Percentiles rank a stretch among this genome's conserved stretches.
phyloP scores from a whole-genome alignment of 2,329 filamentous ascomycete genomes.

The Claviceps citrina region DNA sequence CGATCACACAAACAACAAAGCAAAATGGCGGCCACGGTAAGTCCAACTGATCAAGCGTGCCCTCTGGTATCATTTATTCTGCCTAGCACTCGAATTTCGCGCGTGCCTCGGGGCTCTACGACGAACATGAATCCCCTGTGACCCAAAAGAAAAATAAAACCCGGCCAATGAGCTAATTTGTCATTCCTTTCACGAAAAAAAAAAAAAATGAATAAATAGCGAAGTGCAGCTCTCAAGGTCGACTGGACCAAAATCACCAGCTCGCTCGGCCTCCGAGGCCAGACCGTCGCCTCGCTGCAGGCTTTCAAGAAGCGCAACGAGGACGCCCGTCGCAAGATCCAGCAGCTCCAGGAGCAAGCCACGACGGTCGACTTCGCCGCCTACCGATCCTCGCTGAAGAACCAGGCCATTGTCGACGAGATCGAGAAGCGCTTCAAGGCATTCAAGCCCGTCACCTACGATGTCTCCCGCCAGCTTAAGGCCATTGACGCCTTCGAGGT shows the following conservation, averaged over 20 bases:
- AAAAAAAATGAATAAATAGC: constrained; percentile 41
- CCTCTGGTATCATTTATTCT: background rate
- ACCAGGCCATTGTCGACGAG: constrained; percentile 87
- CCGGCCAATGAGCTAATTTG: constrained; percentile 39
- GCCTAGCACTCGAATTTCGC: background rate
- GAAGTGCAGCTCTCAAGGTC: constrained; percentile 96
- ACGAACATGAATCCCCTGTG: background rate
- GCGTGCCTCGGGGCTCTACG: background rate
- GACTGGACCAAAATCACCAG: constrained; percentile 93
- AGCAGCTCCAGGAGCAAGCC: constrained; percentile 66
- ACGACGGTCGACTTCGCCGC: constrained; percentile 82
- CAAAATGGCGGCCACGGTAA: constrained; percentile 53
- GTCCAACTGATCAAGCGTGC: constrained; percentile 18
- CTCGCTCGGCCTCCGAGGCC: constrained; percentile 90
- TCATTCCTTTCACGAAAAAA: constrained; percentile 11
- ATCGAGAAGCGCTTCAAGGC: constrained; percentile 88
- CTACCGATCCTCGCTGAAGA: constrained; percentile 89
- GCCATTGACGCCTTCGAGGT: constrained; percentile 96
- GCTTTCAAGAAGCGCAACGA: constrained; percentile 99
- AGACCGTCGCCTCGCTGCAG: constrained; percentile 80
- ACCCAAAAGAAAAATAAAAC: background rate
- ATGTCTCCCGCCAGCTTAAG: constrained; percentile 87
- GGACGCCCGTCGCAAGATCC: constrained; percentile 87
- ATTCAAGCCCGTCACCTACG: constrained; percentile 89
- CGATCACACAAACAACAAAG: constrained; percentile 29